Evolutionary conservation across 371 early-diverging fungal genomes (phyloP), one percentile per base, ranked within the genome.

Genomic region (Choanephora cucurbitarum): DNA sequence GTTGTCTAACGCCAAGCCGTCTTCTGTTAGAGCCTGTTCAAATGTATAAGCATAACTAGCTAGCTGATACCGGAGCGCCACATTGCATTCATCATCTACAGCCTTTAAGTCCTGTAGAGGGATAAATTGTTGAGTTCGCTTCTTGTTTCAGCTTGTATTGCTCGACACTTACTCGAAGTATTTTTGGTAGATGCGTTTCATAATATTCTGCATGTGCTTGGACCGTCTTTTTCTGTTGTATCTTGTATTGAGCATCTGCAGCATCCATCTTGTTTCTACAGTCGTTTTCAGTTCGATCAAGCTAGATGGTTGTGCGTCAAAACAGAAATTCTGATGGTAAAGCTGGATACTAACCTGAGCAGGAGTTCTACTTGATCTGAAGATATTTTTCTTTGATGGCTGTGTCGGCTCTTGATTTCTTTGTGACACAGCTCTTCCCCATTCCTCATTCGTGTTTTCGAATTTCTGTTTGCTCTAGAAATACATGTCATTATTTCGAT

Each of bases 391-490:
- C 66, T 84, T 73, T 33, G 71, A 48, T 34, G 73, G 55, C 18
- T 71, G 66, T 10, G 73, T 37, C 14, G 84, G 74, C 49, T 86
- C 82, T 56, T 75, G 73, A 56, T 77, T 79, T 65, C 85, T 82
- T 73, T 87, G 84, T 28, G 86, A 63, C 23, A 91, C 79, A 6
- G 89, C 74, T 13, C 84, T 77, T 55, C 91, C 90, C 92, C 91
- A 91, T 41, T 91, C 92, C 57, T 90, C 91, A 21, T 87, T 90
- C 11, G 79, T 64, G 8, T 72, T 40, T 48, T 91, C 91, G 70
- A 89, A 93, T 57, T 86, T 86, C 59, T 72, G 79, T 48, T 88
- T 86, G 48, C 83, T 83, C 84, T 86, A 67, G 10, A 6, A 33
- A 11, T 28, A n/a, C 28, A 3, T 28, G 28, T 28, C 28, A 28